phyloP scores from a whole-genome alignment of 2,329 filamentous ascomycete species.

The Aspergillus pseudoterreus region DNA sequence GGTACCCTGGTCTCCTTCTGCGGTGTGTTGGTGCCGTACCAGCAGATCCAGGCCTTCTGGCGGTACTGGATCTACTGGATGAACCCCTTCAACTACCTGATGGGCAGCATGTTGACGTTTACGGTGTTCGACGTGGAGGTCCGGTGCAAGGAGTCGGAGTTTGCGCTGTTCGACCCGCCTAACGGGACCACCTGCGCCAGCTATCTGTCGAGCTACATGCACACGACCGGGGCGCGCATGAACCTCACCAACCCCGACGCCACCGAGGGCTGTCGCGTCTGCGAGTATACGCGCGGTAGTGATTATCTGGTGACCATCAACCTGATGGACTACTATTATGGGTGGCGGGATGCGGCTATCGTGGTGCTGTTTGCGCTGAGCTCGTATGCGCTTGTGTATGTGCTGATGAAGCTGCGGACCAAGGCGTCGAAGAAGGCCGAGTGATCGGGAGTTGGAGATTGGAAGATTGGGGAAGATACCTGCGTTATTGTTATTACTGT shows the following conservation, averaged over 20 bases:
- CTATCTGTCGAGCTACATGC: slow-evolving; percentile 55
- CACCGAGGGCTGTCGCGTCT: slow-evolving; percentile 55
- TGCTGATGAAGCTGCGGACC: slow-evolving; percentile 34
- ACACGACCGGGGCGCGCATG: slow-evolving; percentile 42
- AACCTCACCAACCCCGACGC: slow-evolving; percentile 60
- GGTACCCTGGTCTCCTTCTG: slow-evolving; percentile 29
- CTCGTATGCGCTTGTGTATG: slow-evolving; percentile 16
- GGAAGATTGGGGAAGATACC: too few relatives aligned
- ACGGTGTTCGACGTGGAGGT: slow-evolving; percentile 21
- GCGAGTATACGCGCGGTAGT: slow-evolving; percentile 54
- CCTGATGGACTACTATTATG: slow-evolving; percentile 11
- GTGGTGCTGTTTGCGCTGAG: slow-evolving; percentile 10
- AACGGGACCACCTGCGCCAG: slow-evolving; percentile 51
- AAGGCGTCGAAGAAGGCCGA: slow-evolving; percentile 34
- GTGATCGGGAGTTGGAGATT: slow-evolving; percentile 4
- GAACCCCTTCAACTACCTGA: slow-evolving; percentile 30
- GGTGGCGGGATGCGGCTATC: slow-evolving; percentile 11
- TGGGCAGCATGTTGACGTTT: slow-evolving; percentile 27
- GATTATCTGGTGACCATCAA: slow-evolving; percentile 61
- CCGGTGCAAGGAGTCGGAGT: slow-evolving; percentile 21
- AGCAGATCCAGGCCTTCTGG: slow-evolving; percentile 29
- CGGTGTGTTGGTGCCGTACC: slow-evolving; percentile 27
- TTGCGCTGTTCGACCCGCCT: slow-evolving; percentile 29
- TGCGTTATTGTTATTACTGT: too few relatives aligned
- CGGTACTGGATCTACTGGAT: slow-evolving; percentile 31